Evolutionary conservation across 306 rosid genomes (phyloP), one percentile per base, ranked within the genome.

Genomic region (Gleditsia sinensis): DNA sequence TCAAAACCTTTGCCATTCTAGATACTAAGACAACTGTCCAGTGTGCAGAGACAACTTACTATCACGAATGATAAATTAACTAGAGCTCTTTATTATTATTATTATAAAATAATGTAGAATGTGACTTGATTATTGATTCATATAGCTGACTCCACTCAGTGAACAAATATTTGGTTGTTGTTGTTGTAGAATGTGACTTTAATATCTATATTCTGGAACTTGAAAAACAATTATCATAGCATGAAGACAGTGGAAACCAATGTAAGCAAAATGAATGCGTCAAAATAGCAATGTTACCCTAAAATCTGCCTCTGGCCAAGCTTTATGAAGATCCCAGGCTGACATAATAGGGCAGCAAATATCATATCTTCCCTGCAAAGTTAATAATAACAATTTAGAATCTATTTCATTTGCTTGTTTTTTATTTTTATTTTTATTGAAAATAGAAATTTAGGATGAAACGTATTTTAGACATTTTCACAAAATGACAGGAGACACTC

Each of bases 241-340:
- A 82, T 73, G 73, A 57, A 28, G 45, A 55, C 17, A 64, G 36
- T 50, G 24, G 23, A 69, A 81, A 59, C 46, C 25, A 50, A 77
- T n/a, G 16, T 36, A 46, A 56, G 70, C 30, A 39, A 61, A 27
- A 27, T 11, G 24, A 71, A 50, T 57, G 58, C 73, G 24, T 62
- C 62, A 17, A 28, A 75, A 69, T 7, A 73, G 37, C 69, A 65
- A 19, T 55, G 63, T 68, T 73, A 94, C 97, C 92, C 79, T 84
- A 23, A 94, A 74, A 50, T 91, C 94, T 62, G 98, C 97, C 82
- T 94, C 98, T 48, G 98, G 97, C 97, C 98, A 94, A 54, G 83
- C 93, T 83, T 89, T 94, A 87, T 94, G 98, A 71, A 94, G 97
- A 87, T 94, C 98, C 98, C 98, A 94, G 55, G 98, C 97, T 13